Evolutionary conservation across 371 early-diverging fungal species (phyloP).

Genomic region (Syncephalis plumigaleata): DNA sequence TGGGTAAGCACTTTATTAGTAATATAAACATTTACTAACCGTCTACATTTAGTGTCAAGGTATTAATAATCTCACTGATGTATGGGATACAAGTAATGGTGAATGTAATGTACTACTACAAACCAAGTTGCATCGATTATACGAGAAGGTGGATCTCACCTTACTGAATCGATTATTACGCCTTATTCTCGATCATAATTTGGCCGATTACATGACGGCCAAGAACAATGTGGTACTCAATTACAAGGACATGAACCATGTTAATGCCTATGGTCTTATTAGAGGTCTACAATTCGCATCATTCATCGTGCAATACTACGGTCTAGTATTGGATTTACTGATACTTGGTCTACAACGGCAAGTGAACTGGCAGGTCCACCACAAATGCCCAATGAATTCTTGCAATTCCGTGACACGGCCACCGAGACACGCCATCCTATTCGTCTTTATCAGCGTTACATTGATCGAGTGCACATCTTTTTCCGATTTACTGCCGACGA

Average conservation of each 20-base stretch:
- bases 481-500: constrained; percentile 89
- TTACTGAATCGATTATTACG: constrained; percentile 88
- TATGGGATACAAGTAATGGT: constrained; percentile 87
- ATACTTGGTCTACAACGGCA: constrained; percentile 92
- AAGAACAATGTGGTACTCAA: constrained; percentile 94
- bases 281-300: constrained; percentile 97
- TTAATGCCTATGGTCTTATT: constrained; percentile 92
- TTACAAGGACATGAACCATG: constrained; percentile 99
- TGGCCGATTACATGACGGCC: constrained; percentile 98
- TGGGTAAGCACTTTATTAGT: constrained; percentile 22
- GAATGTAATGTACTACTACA: constrained; percentile 93
- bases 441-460: constrained; percentile 86
- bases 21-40: background rate
- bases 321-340: constrained; percentile 87
- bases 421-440: constrained; percentile 93
- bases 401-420: constrained; percentile 86
- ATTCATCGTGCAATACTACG: constrained; percentile 97
- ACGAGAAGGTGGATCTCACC: constrained; percentile 96
- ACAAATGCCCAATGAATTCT: constrained; percentile 85
- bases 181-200: constrained; percentile 92
- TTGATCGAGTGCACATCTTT: constrained; percentile 87
- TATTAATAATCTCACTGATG: constrained; percentile 86
- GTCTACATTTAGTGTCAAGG: constrained; percentile 62
- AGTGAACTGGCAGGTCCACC: constrained; percentile 95
- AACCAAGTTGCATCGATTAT: constrained; percentile 76